These are phyloP conservation scores for Termitomyces sp. DNA, from an alignment of 768 basidiomycete species.

Conservation along the genomic window DNA sequence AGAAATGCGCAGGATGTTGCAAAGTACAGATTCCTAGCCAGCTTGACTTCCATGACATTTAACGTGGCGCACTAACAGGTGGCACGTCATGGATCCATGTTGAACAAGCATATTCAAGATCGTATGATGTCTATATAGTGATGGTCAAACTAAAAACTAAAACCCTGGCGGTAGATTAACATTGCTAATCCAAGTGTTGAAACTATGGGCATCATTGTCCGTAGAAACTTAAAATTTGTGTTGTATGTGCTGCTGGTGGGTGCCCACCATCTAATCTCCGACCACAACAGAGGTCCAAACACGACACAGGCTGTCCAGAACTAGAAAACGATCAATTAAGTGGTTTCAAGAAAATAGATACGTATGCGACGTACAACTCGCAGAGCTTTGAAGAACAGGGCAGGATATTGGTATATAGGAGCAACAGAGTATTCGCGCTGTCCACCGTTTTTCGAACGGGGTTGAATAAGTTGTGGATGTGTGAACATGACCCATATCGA, in stretches of 20 bases:
- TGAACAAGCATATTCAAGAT: too few species aligned
- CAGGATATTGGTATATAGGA: constrained; percentile 62
- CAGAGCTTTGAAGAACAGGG: constrained; percentile 53
- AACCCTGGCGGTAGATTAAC: constrained; percentile 4
- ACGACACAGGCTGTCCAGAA: constrained; percentile 93
- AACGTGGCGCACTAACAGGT: too few species aligned
- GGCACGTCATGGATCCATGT: too few species aligned
- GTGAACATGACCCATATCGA: constrained; percentile 90
- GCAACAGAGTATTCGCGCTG: constrained; percentile 34
- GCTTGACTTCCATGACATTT: too few species aligned
- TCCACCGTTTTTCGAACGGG: constrained; percentile 28
- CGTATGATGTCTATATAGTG: not conserved
- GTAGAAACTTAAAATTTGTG: not conserved
- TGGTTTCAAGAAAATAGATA: not conserved
- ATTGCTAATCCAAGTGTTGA: constrained; percentile 2
- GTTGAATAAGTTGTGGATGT: constrained; percentile 27
- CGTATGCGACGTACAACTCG: constrained; percentile 57
- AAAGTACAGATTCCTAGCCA: too few species aligned
- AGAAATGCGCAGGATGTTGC: not conserved
- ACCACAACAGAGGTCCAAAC: constrained; percentile 84
- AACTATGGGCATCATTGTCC: constrained; percentile 1
- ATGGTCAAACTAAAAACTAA: not conserved
- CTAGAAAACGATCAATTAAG: constrained; percentile 30
- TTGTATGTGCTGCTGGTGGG: constrained; percentile 16
- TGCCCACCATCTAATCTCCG: constrained; percentile 77